phyloP scores from a whole-genome alignment of 1,284 basidiomycete species.

The Wolfiporia cocos region DNA sequence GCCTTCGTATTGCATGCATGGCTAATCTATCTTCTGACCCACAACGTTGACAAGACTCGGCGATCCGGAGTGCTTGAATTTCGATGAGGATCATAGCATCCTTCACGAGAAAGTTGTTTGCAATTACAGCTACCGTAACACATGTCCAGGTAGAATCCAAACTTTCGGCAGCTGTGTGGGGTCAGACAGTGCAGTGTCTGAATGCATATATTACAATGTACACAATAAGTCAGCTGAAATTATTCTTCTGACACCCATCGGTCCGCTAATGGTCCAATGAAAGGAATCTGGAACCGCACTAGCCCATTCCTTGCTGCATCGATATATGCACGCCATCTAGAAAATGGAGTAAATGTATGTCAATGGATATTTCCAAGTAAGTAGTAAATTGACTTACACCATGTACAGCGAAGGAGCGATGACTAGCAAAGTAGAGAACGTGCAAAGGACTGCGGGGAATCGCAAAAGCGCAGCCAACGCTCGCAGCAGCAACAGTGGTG shows the following conservation, averaged over 20 bases:
- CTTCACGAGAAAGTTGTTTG: no score
- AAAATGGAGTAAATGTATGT: no score
- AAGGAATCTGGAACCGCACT: slow-evolving; percentile 57
- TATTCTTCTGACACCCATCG: slow-evolving; percentile 70
- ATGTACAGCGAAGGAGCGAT: slow-evolving; percentile 40
- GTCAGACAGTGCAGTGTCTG: no score
- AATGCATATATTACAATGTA: no score
- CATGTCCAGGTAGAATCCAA: no score
- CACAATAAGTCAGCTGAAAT: no score
- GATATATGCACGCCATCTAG: slow-evolving; percentile 57
- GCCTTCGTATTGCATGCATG: slow-evolving; percentile 21
- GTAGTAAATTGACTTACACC: slow-evolving; percentile 38
- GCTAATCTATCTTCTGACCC: slow-evolving; percentile 16
- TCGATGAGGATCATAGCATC: no score
- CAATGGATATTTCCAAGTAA: slow-evolving; percentile 1
- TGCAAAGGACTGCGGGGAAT: slow-evolving; percentile 42
- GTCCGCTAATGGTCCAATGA: slow-evolving; percentile 67
- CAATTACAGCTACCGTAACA: no score
- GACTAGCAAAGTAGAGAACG: slow-evolving; percentile 40
- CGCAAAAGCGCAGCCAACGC: slow-evolving; percentile 50
- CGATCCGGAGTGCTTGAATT: no score
- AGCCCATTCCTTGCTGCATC: slow-evolving; percentile 55
- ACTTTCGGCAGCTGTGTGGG: no score
- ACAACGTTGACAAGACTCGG: no score
- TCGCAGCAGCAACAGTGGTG: slow-evolving; percentile 56